phyloP scores from a whole-genome alignment of 1,139 yeast genomes.

The Suhomyces bokatorum region DNA sequence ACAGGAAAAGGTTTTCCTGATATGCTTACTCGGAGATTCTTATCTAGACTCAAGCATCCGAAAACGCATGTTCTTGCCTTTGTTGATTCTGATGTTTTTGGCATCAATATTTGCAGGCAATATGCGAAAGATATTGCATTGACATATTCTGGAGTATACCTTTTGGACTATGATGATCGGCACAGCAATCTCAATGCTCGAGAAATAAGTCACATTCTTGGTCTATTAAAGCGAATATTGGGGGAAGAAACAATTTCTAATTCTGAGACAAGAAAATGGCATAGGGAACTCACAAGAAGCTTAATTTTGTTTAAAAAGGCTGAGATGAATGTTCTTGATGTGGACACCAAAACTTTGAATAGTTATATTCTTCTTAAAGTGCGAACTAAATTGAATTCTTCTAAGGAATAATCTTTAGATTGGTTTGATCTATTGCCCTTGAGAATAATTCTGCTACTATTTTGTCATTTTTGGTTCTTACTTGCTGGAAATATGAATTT shows the following conservation, averaged over 20 bases:
- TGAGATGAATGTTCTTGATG: conserved; percentile 50
- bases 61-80: conserved; percentile 28
- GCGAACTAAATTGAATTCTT: too few relatives aligned
- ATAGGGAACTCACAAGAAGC: conserved; percentile 55
- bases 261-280: conserved; percentile 16
- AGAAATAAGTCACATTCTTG: conserved; percentile 37
- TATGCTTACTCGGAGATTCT: conserved; percentile 27
- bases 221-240: conserved; percentile 21
- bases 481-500: too few relatives aligned
- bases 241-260: conserved; percentile 1
- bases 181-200: conserved; percentile 32
- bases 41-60: conserved; percentile 21
- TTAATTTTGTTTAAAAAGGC: conserved; percentile 54
- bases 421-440: too few relatives aligned
- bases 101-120: conserved; percentile 56
- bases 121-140: conserved; percentile 10
- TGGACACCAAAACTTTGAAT: neutral
- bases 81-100: conserved; percentile 68
- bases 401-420: too few relatives aligned
- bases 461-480: too few relatives aligned
- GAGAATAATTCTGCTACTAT: too few relatives aligned
- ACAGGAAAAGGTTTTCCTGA: conserved; percentile 75
- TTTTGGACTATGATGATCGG: conserved; percentile 41
- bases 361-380: neutral
- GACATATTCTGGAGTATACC: conserved; percentile 28